Evolutionary conservation across 768 basidiomycete genomes (phyloP).

Genomic region (Hirschioporus abietinus): DNA sequence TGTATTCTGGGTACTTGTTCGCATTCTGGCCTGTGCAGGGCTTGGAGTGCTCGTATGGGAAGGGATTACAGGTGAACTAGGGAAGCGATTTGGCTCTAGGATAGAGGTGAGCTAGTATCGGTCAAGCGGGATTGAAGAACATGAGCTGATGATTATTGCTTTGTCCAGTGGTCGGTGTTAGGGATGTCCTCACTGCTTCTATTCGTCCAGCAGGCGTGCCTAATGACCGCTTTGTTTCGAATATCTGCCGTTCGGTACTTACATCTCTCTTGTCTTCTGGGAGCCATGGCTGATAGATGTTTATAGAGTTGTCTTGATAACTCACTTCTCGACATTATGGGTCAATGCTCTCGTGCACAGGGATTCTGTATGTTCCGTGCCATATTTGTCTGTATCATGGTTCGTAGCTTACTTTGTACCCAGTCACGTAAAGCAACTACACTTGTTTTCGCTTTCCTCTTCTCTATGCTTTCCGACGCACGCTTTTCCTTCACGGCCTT

Average conservation of each 20-base stretch:
- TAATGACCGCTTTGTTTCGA: constrained; percentile 65
- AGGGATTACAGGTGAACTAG: constrained; percentile 44
- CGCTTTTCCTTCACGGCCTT: constrained; percentile 21
- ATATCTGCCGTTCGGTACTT: constrained; percentile 62
- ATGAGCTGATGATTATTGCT: constrained; percentile 10
- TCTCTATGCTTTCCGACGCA: constrained; percentile 58
- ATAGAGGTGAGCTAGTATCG: constrained; percentile 47
- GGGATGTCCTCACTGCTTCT: constrained; percentile 61
- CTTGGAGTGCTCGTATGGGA: constrained; percentile 61
- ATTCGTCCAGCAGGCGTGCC: constrained; percentile 61
- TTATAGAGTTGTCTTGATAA: constrained; percentile 64
- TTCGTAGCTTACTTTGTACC: not conserved
- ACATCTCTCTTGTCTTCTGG: not conserved
- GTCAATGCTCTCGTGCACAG: constrained; percentile 46
- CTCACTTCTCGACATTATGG: constrained; percentile 69
- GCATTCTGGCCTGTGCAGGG: constrained; percentile 69
- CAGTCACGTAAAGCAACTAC: constrained; percentile 49
- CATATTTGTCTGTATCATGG: constrained; percentile 1
- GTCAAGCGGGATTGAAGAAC: constrained; percentile 7
- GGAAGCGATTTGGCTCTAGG: constrained; percentile 36
- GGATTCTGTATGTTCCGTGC: constrained; percentile 36
- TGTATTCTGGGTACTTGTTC: constrained; percentile 72
- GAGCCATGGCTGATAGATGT: constrained; percentile 8
- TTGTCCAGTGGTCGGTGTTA: constrained; percentile 60
- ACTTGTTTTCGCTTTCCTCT: constrained; percentile 40